Evolutionary conservation across 208 protist species (phyloP).

Genomic region (Acanthamoeba sp.): DNA sequence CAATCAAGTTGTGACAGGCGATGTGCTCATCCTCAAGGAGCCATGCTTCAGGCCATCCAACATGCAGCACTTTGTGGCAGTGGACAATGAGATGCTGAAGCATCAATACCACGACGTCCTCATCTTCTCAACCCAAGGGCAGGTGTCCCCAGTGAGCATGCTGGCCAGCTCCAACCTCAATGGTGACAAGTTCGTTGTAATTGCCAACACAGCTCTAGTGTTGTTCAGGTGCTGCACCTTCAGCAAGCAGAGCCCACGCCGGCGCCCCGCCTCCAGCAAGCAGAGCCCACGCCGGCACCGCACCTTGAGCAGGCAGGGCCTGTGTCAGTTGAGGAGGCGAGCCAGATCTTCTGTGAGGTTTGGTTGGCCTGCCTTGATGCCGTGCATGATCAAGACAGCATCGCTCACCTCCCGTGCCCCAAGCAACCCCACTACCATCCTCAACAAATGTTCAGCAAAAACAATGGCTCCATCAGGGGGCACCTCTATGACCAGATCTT

Average conservation of each 20-base stretch:
- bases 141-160: constrained; percentile 4
- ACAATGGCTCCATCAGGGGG: background rate
- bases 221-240: background rate
- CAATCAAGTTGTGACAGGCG: background rate
- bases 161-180: constrained; percentile 3
- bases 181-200: constrained; percentile 39
- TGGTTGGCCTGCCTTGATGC: background rate
- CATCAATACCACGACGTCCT: background rate
- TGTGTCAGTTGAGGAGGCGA: background rate
- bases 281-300: background rate
- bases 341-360: background rate
- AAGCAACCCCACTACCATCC: background rate
- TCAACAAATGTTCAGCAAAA: background rate
- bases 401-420: background rate
- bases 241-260: background rate
- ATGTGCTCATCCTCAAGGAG: constrained; percentile 6
- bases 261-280: background rate
- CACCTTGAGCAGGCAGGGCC: background rate
- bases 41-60: background rate
- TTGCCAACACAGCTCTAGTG: background rate
- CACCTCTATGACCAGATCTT: background rate
- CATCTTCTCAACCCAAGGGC: constrained; percentile 2
- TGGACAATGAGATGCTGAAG: background rate
- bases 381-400: background rate
- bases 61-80: background rate